A percentile compares a stretch with the other conserved stretches of the same genome.
These are phyloP conservation scores for Paecilomyces variotii DNA, from an alignment of 2,329 filamentous ascomycete species.

Conservation along the genomic window DNA sequence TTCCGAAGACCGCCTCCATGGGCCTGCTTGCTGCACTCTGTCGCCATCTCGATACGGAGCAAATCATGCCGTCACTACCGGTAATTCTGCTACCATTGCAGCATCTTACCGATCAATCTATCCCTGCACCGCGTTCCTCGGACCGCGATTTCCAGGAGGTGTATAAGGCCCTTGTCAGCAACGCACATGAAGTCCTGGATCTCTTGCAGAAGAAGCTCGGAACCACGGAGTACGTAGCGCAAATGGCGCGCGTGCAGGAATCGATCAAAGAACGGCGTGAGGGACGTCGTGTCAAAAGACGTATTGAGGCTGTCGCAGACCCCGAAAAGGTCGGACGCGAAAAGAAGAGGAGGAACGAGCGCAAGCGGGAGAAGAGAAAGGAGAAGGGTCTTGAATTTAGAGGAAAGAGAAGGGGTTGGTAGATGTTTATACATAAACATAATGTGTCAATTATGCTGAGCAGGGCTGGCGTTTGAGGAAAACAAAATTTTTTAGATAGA, in stretches of 20 bases:
- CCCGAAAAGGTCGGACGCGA: conserved; percentile 70
- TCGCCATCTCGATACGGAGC: conserved; percentile 49
- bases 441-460: background rate
- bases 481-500: conserved; percentile 9
- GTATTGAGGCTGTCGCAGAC: conserved; percentile 75
- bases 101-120: conserved; percentile 73
- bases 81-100: conserved; percentile 62
- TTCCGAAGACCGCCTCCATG: conserved; percentile 68
- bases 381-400: conserved; percentile 67
- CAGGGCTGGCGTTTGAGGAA: conserved; percentile 8
- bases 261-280: conserved; percentile 64
- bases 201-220: conserved; percentile 79
- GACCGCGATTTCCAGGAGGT: conserved; percentile 61
- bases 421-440: conserved; percentile 11
- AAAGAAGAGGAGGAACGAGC: conserved; percentile 76
- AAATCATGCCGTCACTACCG: conserved; percentile 56
- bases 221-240: conserved; percentile 66
- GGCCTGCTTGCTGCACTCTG: conserved; percentile 65
- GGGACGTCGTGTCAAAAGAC: conserved; percentile 71
- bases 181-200: conserved; percentile 70
- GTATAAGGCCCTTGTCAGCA: conserved; percentile 63
- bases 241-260: conserved; percentile 64
- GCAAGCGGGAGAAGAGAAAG: conserved; percentile 76
- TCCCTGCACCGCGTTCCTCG: conserved; percentile 61
- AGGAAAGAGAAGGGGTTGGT: conserved; percentile 64